Base-by-base conservation (phyloP, 2,329 filamentous ascomycete species). In the Scytalidium sp. region DNA sequence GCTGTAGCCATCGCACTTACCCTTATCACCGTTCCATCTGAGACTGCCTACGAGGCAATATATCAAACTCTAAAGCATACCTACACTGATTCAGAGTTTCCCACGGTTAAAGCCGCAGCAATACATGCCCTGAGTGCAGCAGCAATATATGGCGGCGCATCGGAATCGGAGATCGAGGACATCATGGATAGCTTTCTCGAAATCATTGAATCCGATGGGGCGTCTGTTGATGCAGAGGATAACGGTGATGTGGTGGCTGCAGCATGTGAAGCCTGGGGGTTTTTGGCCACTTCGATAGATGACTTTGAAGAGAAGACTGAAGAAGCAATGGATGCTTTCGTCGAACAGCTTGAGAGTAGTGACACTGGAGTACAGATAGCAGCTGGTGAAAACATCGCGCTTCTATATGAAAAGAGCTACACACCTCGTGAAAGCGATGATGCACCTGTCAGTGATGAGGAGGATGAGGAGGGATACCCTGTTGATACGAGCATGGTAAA, bases 341-440 rank as follows among this genome's bases (percentile, higher is more conserved):
- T 85, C 23, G 85, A 88, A 41, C 86, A 90, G 64, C 76, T 90
- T 20, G 78, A 85, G 40, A 84, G 81, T 58, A 74, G 73, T 36
- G 79, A 85, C 51, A 69, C 79, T 1, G 67, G 70, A 8, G 84
- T 89, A 1, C 84, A 87, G 59, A 80, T 88, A 43, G 84, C 86
- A 1, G 83, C 85, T 1, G 86, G 85, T 15, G 84, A 88, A 62
- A 85, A 85, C 60, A 88, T 90, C 56, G 86, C 86, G 1, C 68
- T 89, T 2, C 68, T 89, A 2, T 88, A 83, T 62, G 86, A 90
- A 62, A 88, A 87, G 65, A 86, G 53, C 52, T 70, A 55, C 6
- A 69, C 68, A 2, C 64, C 69, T 25, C 65, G 68, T 13, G 76
- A 80, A 39, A 71, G 75, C 1, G 71, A 74, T 5, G 69, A 72